phyloP scores from a whole-genome alignment of 148 eudicot species.

The Diospyros kaki region DNA sequence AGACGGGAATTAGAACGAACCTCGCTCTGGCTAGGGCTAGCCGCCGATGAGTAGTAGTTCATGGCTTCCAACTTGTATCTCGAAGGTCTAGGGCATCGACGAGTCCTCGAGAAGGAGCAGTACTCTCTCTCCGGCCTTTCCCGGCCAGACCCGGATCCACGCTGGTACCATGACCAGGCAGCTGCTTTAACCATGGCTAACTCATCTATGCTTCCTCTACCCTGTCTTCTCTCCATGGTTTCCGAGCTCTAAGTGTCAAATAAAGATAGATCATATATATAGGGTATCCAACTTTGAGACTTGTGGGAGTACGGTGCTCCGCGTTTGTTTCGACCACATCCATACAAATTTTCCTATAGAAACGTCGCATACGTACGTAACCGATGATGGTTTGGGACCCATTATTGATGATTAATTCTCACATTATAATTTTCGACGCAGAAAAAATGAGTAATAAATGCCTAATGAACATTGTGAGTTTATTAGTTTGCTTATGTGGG shows the following conservation, averaged over 20 bases:
- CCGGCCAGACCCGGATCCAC: slow-evolving; percentile 21
- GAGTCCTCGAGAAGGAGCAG: slow-evolving; percentile 14
- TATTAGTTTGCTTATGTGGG: no score
- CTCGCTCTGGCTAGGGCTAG: neutral
- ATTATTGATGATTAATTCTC: no score
- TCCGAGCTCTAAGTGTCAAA: no score
- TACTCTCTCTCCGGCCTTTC: slow-evolving; percentile 6
- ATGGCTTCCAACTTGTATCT: slow-evolving; percentile 41
- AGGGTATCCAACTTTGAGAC: neutral
- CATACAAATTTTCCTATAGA: no score
- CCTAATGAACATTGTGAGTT: no score
- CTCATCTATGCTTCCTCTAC: slow-evolving; percentile 12
- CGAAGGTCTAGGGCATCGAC: slow-evolving; percentile 13
- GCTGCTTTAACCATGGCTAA: slow-evolving; percentile 30
- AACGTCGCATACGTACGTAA: no score
- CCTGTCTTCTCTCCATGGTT: slow-evolving; percentile 9
- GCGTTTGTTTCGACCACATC: neutral
- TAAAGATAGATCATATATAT: no score
- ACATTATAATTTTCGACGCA: no score
- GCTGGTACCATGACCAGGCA: slow-evolving; percentile 48
- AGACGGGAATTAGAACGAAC: slow-evolving; percentile 22
- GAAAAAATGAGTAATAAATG: no score
- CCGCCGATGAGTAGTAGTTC: neutral
- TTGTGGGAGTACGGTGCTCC: slow-evolving; percentile 1
- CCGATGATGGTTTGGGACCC: no score